A percentile compares a stretch with the other conserved stretches of the same genome.
Conservation (phyloP, 2,329 filamentous ascomycete species). For the Chaetothyriales sp. region DNA sequence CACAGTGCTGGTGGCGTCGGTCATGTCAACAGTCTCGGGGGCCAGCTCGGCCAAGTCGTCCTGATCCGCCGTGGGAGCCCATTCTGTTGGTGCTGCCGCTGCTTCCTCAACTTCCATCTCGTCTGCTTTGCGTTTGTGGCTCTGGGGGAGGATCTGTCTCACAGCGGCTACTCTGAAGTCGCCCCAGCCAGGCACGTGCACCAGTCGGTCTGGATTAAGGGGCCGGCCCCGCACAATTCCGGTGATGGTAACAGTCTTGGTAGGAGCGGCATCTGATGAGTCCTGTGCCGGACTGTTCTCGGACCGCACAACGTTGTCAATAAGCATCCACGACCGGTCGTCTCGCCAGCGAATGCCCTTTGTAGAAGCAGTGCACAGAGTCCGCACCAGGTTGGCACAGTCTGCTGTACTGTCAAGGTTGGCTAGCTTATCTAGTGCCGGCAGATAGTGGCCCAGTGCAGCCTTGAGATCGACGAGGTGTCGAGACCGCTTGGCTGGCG, state of each 20-base stretch:
- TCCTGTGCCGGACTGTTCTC: constrained; percentile 18
- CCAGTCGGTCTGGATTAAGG: constrained; percentile 74
- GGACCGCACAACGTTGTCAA: constrained; percentile 65
- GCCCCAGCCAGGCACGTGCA: constrained; percentile 88
- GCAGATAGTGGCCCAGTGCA: constrained; percentile 89
- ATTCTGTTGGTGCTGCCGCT: constrained; percentile 25
- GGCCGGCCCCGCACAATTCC: constrained; percentile 75
- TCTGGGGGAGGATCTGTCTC: constrained; percentile 49
- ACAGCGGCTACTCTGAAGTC: constrained; percentile 87
- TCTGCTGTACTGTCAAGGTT: constrained; percentile 80
- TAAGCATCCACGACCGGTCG: constrained; percentile 85
- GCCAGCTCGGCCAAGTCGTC: constrained; percentile 74
- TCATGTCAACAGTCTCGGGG: constrained; percentile 71
- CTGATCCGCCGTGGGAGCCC: constrained; percentile 58
- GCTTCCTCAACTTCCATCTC: constrained; percentile 53
- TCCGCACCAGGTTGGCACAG: constrained; percentile 76
- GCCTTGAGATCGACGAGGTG: constrained; percentile 73
- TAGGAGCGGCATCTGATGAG: constrained; percentile 30
- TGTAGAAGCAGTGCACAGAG: constrained; percentile 77
- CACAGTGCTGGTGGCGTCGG: constrained; percentile 44
- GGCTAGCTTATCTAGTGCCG: constrained; percentile 78
- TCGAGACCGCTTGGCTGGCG: constrained; percentile 60
- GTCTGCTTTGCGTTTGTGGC: constrained; percentile 37
- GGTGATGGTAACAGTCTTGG: constrained; percentile 54
- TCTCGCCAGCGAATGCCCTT: constrained; percentile 95